phyloP scores from a whole-genome alignment of 2,329 filamentous ascomycete species.

The Dactylonectria macrodidyma region DNA sequence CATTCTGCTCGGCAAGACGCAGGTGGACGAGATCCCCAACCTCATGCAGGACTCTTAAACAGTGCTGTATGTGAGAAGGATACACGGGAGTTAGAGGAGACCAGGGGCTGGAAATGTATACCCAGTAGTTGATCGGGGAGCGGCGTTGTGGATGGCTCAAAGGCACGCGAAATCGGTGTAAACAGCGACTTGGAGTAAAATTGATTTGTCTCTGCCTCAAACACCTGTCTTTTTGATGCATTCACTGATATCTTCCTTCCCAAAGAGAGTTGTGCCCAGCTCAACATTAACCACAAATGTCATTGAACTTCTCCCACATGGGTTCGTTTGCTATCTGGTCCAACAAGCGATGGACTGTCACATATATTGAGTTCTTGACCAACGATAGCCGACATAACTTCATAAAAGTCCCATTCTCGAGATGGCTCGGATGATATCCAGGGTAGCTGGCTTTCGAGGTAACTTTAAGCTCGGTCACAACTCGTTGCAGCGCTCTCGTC shows the following conservation, averaged over 20 bases:
- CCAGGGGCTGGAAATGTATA: constrained; percentile 18
- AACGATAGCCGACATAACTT: background rate
- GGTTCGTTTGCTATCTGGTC: background rate
- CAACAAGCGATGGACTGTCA: background rate
- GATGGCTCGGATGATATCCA: constrained; percentile 68
- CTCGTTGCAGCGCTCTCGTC: constrained; percentile 60
- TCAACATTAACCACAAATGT: background rate
- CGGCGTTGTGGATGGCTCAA: constrained; percentile 43
- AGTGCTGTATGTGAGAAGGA: background rate
- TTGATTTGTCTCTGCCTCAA: constrained; percentile 12
- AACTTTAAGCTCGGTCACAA: constrained; percentile 50
- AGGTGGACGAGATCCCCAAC: constrained; percentile 85
- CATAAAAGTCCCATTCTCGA: constrained; percentile 14
- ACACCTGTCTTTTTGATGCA: background rate
- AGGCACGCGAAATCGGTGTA: constrained; percentile 35
- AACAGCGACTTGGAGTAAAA: constrained; percentile 33
- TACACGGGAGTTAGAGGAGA: background rate
- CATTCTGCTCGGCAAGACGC: constrained; percentile 82
- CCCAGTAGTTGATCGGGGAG: constrained; percentile 28
- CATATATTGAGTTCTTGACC: no score
- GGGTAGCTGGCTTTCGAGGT: constrained; percentile 59
- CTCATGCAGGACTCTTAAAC: constrained; percentile 65
- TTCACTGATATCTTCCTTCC: background rate
- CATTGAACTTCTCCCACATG: background rate
- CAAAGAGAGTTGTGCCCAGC: background rate